Evolutionary conservation across 371 early-diverging fungal species (phyloP), one percentile per base, ranked within the genome.

Genomic region (Mucor mucedo): DNA sequence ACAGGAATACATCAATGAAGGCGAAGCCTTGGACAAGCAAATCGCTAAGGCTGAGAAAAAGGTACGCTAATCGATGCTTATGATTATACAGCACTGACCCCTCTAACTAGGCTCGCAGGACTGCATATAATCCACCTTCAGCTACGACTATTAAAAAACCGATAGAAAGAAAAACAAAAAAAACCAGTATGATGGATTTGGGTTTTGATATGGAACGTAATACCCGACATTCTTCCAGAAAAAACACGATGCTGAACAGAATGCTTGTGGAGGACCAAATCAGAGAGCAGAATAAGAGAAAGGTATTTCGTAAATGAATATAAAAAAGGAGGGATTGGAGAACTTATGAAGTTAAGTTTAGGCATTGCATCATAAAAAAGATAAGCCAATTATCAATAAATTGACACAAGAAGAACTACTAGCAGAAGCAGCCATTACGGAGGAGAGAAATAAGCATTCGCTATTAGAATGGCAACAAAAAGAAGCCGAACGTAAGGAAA

Each of bases 331-430:
- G 21, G 21, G 5, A 54, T 35, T 14, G 6, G 47, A 21, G n/a
- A 40, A 33, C 40, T 16, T 27, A 39, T 4, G 10, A 30, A 14
- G 27, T 40, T 3, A 4, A 30, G 6, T n/a, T 14, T 52, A 62
- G 74, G 68, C 76, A 9, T 45, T 44, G 13, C 68, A 71, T 47
- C 83, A 84, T 30, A 86, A 84, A 68, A 79, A 79, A 16, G 82
- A 83, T 53, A 67, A 73, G 52, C 75, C 77, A 3, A 70, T 72
- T 0, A 72, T 68, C 6, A 69, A 72, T 29, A 80, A 76, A 55
- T 58, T 82, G 67, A 88, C 84, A 0, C 88, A 88, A 64, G 83
- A 84, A 53, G 87, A 88, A 42, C 54, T 88, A 5, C 57, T 88
- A 49, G 83, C 76, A 32, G 86, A 88, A 57, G 88, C 88, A 11